These are phyloP conservation scores for Backusella westeae DNA, from an alignment of 192 early-diverging fungal genomes.

Conservation along the genomic window DNA sequence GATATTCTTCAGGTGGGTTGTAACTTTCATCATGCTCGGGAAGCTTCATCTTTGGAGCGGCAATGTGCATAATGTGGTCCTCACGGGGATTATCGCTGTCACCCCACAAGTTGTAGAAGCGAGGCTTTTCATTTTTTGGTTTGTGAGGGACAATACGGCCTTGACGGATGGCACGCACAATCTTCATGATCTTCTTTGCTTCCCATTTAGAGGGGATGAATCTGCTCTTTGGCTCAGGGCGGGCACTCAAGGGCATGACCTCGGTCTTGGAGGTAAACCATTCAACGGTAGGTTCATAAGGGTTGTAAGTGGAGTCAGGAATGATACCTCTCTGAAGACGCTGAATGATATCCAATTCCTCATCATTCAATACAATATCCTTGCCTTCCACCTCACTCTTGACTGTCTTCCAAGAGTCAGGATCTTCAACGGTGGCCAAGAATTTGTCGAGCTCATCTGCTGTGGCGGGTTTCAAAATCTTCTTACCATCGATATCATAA, in stretches of 20 bases:
- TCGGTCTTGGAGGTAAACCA: slow-evolving; percentile 90
- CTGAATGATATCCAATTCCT: slow-evolving; percentile 93
- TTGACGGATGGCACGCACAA: slow-evolving; percentile 91
- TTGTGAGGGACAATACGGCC: slow-evolving; percentile 76
- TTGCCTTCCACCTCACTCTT: slow-evolving; percentile 78
- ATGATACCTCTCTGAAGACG: slow-evolving; percentile 79
- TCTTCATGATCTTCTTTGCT: slow-evolving; percentile 94
- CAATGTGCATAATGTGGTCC: slow-evolving; percentile 73
- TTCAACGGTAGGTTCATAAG: slow-evolving; percentile 92
- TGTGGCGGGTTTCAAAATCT: slow-evolving; percentile 83
- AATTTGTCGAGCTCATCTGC: slow-evolving; percentile 94
- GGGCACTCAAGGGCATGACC: slow-evolving; percentile 79
- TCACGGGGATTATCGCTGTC: slow-evolving; percentile 62
- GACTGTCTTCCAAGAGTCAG: slow-evolving; percentile 86
- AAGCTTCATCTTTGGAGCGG: slow-evolving; percentile 85
- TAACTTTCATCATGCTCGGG: slow-evolving; percentile 95
- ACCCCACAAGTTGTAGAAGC: slow-evolving; percentile 88
- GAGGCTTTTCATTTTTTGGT: slow-evolving; percentile 54
- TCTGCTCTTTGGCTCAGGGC: slow-evolving; percentile 93
- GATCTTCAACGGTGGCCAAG: slow-evolving; percentile 88
- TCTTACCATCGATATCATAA: slow-evolving; percentile 93
- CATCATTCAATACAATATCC: slow-evolving; percentile 81
- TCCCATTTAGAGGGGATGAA: slow-evolving; percentile 96
- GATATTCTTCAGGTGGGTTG: slow-evolving; percentile 94
- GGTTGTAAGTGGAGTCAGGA: slow-evolving; percentile 84